A percentile compares a stretch with the other conserved stretches of the same genome.
Evolutionary conservation across 768 basidiomycete species (phyloP).

Genomic region (Collybia sordida): DNA sequence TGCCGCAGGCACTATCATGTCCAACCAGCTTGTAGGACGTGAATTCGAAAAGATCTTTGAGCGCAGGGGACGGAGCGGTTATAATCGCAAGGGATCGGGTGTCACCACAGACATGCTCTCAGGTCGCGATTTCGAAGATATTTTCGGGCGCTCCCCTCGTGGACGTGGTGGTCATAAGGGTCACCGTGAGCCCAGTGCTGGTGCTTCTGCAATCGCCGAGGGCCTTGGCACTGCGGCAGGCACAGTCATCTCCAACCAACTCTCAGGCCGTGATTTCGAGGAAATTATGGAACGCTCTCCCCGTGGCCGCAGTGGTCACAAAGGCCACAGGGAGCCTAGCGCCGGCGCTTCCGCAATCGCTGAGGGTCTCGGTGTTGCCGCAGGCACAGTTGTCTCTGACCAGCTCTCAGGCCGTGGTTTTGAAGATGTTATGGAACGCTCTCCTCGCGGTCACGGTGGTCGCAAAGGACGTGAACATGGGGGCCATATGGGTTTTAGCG

Average conservation of each 20-base stretch:
- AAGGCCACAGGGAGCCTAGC: neutral
- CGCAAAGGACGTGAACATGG: too few species aligned
- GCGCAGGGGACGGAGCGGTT: neutral
- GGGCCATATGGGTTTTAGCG: too few species aligned
- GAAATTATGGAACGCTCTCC: neutral
- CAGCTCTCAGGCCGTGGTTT: neutral
- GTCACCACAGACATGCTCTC: neutral
- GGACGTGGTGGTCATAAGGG: neutral
- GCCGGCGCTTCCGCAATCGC: neutral
- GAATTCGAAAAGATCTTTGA: neutral
- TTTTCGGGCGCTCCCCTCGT: neutral
- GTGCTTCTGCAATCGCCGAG: neutral
- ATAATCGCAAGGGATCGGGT: too few species aligned
- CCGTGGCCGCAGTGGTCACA: neutral
- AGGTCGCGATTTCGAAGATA: neutral
- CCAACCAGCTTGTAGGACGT: neutral
- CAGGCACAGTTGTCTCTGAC: neutral
- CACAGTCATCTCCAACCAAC: neutral
- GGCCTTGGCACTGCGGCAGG: neutral
- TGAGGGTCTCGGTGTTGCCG: neutral
- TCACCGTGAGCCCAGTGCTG: neutral
- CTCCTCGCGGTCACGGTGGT: neutral
- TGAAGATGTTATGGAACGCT: neutral
- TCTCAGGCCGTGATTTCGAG: neutral
- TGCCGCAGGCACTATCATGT: neutral